These are phyloP conservation scores for Solanum pimpinellifolium DNA, from an alignment of 257 asterid genomes.

Conservation along the genomic window DNA sequence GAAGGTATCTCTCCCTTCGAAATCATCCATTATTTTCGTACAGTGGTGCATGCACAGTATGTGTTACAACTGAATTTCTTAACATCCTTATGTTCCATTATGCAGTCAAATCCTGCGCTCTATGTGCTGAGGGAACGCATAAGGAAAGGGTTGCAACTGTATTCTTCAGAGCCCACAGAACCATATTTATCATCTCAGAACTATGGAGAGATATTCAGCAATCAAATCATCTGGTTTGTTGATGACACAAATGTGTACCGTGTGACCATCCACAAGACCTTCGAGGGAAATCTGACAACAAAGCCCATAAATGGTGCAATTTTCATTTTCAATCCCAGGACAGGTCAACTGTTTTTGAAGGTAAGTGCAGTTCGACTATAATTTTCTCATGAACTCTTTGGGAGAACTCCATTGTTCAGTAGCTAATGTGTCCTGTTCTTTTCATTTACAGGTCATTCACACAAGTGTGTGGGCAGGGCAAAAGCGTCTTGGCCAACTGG, in stretches of 20 bases:
- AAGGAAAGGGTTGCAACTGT: slow-evolving; percentile 90
- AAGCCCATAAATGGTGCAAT: slow-evolving; percentile 98
- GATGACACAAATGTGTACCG: slow-evolving; percentile 98
- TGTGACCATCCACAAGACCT: slow-evolving; percentile 96
- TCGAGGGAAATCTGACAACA: slow-evolving; percentile 93
- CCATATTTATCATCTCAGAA: slow-evolving; percentile 97
- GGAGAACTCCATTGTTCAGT: not conserved
- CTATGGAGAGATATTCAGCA: slow-evolving; percentile 97
- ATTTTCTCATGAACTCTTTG: not conserved
- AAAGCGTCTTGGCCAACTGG: slow-evolving; percentile 97
- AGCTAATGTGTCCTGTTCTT: not conserved
- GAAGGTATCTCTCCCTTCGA: slow-evolving; percentile 45
- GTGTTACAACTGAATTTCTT: not conserved
- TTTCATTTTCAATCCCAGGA: slow-evolving; percentile 90
- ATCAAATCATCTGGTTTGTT: slow-evolving; percentile 97
- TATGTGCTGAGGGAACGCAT: slow-evolving; percentile 94
- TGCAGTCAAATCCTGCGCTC: slow-evolving; percentile 95
- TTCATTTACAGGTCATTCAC: slow-evolving; percentile 70
- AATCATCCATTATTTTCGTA: not conserved
- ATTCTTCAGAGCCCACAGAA: slow-evolving; percentile 98
- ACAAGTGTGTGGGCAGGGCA: slow-evolving; percentile 99
- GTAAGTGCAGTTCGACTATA: slow-evolving; percentile 15
- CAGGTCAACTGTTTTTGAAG: slow-evolving; percentile 93
- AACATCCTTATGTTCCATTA: not conserved
- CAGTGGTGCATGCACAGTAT: not conserved